A percentile compares a stretch with the other conserved stretches of the same genome.
phyloP scores from a whole-genome alignment of 2,329 filamentous ascomycete genomes.

The Fusarium armeniacum region DNA sequence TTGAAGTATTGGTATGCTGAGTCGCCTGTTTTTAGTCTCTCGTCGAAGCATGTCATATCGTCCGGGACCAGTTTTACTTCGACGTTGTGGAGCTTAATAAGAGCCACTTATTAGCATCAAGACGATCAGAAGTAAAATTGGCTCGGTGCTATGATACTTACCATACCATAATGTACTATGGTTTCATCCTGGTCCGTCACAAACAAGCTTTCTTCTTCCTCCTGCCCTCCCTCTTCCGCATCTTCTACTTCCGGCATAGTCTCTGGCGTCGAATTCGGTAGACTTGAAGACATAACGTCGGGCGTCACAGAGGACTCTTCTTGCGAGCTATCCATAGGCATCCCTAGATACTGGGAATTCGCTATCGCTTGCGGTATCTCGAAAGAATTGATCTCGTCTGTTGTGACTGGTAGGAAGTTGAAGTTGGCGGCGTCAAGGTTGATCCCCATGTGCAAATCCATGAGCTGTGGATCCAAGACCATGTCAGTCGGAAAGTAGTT shows the following conservation, averaged over 20 bases:
- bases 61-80: conserved; percentile 18
- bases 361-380: rapidly evolving
- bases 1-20: conserved; percentile 7
- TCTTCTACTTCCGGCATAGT: not conserved
- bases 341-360: not conserved
- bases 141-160: not conserved
- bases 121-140: rapidly evolving
- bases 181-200: not conserved
- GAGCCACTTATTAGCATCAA: not conserved
- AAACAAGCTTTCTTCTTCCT: not conserved
- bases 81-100: conserved; percentile 15
- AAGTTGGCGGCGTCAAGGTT: not conserved
- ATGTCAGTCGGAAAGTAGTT: not conserved
- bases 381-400: rapidly evolving
- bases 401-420: not conserved
- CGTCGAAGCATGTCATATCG: conserved; percentile 7
- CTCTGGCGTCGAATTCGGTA: not conserved
- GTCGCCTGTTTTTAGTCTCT: not conserved
- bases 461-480: not conserved
- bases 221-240: not conserved
- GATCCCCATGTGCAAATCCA: not conserved
- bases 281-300: not conserved
- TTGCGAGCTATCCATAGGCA: not conserved
- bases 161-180: conserved; percentile 18
- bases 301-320: conserved; percentile 5